These are phyloP conservation scores for Phytopythium mirpurense DNA, from an alignment of 352 stramenopile species.

Conservation along the genomic window DNA sequence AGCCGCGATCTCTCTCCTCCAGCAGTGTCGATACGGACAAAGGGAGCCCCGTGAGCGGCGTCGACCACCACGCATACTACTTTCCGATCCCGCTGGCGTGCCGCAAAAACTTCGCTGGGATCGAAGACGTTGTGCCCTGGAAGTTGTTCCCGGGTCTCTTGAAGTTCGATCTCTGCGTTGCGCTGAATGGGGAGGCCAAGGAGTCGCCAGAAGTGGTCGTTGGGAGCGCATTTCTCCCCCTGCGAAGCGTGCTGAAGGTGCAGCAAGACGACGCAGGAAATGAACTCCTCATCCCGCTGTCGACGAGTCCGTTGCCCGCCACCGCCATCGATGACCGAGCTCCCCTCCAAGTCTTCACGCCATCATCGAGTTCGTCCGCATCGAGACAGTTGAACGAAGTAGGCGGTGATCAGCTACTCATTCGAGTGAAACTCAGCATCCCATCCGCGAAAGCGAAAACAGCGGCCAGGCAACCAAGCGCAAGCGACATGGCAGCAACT, in stretches of 20 bases:
- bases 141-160: slow-evolving; percentile 64
- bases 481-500: background rate
- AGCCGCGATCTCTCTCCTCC: slow-evolving; percentile 2
- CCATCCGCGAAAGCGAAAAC: slow-evolving; percentile 5
- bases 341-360: slow-evolving; percentile 3
- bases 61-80: slow-evolving; percentile 82
- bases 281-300: slow-evolving; percentile 31
- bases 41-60: slow-evolving; percentile 14
- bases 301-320: slow-evolving; percentile 6
- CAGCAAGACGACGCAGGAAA: slow-evolving; percentile 22
- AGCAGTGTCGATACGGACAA: background rate
- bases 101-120: slow-evolving; percentile 72
- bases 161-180: slow-evolving; percentile 73
- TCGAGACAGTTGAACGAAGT: slow-evolving; percentile 11
- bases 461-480: background rate
- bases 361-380: background rate
- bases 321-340: background rate
- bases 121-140: slow-evolving; percentile 74
- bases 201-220: slow-evolving; percentile 61
- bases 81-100: slow-evolving; percentile 75
- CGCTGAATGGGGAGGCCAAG: slow-evolving; percentile 60
- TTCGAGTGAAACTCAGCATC: slow-evolving; percentile 45
- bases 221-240: slow-evolving; percentile 41
- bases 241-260: slow-evolving; percentile 34
- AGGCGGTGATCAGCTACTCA: slow-evolving; percentile 36